phyloP scores from a whole-genome alignment of 73 alveolate species.

The Paramecium tetraurelia region DNA sequence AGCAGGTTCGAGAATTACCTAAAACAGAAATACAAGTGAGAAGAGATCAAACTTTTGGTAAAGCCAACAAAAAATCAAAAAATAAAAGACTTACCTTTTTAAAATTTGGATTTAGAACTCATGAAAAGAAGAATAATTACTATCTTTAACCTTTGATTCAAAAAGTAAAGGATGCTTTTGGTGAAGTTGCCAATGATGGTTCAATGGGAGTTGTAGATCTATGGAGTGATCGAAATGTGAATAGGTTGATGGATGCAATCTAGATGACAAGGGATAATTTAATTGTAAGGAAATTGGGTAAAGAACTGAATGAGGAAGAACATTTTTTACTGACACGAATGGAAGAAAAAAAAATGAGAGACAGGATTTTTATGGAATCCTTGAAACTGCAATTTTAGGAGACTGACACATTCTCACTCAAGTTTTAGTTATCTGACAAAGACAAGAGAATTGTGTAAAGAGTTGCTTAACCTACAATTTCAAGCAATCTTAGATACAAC shows the following conservation, averaged over 20 bases:
- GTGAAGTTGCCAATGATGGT: slow-evolving; percentile 23
- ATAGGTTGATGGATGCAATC: slow-evolving; percentile 33
- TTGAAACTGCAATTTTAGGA: background rate
- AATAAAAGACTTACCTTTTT: slow-evolving; percentile 12
- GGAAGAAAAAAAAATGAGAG: slow-evolving; percentile 9
- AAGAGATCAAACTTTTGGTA: slow-evolving; percentile 1
- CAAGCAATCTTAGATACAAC: background rate
- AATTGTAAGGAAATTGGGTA: background rate
- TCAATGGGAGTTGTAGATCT: slow-evolving; percentile 40
- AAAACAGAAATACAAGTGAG: slow-evolving; percentile 4
- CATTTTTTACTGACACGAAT: background rate
- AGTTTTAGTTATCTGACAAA: background rate
- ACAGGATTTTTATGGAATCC: slow-evolving; percentile 8
- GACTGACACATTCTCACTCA: background rate
- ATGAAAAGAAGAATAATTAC: slow-evolving; percentile 13
- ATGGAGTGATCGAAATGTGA: slow-evolving; percentile 37
- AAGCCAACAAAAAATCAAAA: slow-evolving; percentile 2
- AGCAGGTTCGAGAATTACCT: background rate
- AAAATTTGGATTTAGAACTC: slow-evolving; percentile 31
- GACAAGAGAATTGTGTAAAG: background rate
- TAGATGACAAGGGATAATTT: slow-evolving; percentile 25
- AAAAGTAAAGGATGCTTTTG: background rate
- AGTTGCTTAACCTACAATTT: background rate
- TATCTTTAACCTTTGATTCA: background rate
- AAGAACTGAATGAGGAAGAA: background rate